Base-by-base conservation (phyloP, 116 monocot genomes). In the Trichopus zeylanicus region DNA sequence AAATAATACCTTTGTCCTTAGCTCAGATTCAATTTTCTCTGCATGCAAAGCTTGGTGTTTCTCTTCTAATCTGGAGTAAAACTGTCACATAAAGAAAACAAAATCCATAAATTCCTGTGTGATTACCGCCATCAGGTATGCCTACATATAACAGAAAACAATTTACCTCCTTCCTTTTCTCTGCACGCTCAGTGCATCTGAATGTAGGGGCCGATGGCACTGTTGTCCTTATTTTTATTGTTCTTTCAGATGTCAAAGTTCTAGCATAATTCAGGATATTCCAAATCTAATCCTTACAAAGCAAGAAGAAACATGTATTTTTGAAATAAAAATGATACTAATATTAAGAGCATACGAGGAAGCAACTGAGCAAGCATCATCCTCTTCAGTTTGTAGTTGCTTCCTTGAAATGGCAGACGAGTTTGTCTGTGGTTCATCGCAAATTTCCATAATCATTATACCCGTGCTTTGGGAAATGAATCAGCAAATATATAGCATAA, bases 21-120 rank as follows among this genome's bases (percentile, higher is more conserved):
- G 73, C 63, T 84, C 80, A 70, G 39, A 70, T 62, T 86, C 64
- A 18, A 13, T 68, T 65, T 74, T 86, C 66, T 89, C 89, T n/a
- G 75, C 94, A 64, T 94, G 89, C 69, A 94, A 55, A 53, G 86
- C 94, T 61, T 78, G 85, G 6, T 86, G 86, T 31, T 81, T 94
- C 64, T 94, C 83, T 73, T 89, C 95, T 69, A 95, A 79, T 66
- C 84, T 95, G 37, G 78, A 52, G 46, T 95, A 95, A 69, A 84
- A 95, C 95, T 95, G 63, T 42, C 42, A 42, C 18, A n/a, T 13
- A 15, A 18, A 13, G n/a, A 49, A 53, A 64, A 51, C 39, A 42
- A 7, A 0, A 42, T 6, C 6, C 0, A 31, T 8, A 6, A 55
- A 63, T n/a, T 42, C n/a, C 42, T 10, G n/a, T 33, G 4, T 33